Conservation (phyloP, 2,329 filamentous ascomycete species). For the Arthrobotrys musiformis region DNA sequence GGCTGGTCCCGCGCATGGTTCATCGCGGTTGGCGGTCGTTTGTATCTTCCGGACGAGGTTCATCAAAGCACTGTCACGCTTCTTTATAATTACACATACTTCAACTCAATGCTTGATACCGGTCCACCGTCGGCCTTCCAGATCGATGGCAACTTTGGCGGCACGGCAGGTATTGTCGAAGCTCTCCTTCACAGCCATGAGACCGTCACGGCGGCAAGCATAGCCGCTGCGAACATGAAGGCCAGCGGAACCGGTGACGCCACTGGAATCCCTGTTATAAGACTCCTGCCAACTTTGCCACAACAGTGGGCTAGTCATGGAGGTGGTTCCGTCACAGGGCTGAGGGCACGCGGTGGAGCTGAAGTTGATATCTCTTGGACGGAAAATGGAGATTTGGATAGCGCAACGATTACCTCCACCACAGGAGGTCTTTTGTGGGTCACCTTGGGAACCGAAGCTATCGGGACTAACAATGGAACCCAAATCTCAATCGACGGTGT, state of each 20-base stretch:
- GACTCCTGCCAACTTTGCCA: slow-evolving; percentile 43
- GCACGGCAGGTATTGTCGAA: slow-evolving; percentile 65
- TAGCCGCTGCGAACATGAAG: slow-evolving; percentile 6
- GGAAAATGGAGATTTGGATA: slow-evolving; percentile 10
- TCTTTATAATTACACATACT: slow-evolving; percentile 63
- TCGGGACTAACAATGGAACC: slow-evolving; percentile 19
- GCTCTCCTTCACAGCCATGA: slow-evolving; percentile 64
- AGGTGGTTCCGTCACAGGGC: slow-evolving; percentile 49
- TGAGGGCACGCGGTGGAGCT: slow-evolving; percentile 55
- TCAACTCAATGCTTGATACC: slow-evolving; percentile 64
- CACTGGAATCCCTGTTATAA: slow-evolving; percentile 24
- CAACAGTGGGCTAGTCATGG: slow-evolving; percentile 56
- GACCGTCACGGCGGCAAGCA: slow-evolving; percentile 26
- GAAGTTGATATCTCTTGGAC: slow-evolving; percentile 55
- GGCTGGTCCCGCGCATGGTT: slow-evolving; percentile 69
- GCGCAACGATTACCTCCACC: slow-evolving; percentile 26
- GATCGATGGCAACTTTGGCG: slow-evolving; percentile 68
- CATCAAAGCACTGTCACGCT: slow-evolving; percentile 62
- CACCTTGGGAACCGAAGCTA: neutral
- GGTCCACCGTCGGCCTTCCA: slow-evolving; percentile 65
- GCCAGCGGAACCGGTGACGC: slow-evolving; percentile 37
- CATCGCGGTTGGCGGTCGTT: slow-evolving; percentile 65
- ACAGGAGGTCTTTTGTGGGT: slow-evolving; percentile 24
- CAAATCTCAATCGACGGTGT: slow-evolving; percentile 32
- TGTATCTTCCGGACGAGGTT: slow-evolving; percentile 63